A percentile compares a stretch with the other conserved stretches of the same genome.
phyloP scores from a whole-genome alignment of 768 basidiomycete species.

The Mrakia frigida region DNA sequence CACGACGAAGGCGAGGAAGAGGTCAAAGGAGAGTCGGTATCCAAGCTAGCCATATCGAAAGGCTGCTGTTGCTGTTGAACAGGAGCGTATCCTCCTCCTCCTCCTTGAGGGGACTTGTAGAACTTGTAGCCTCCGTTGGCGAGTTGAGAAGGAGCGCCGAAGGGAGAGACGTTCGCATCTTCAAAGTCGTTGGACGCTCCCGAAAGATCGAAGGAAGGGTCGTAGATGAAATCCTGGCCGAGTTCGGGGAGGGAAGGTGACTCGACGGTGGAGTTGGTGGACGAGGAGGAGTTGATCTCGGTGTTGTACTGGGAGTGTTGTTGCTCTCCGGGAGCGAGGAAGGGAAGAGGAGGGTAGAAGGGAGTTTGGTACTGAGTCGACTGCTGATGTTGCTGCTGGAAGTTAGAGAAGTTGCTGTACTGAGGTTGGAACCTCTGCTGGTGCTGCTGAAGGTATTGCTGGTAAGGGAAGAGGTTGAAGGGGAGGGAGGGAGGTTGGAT shows the following conservation, averaged over 20 bases:
- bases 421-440: constrained; percentile 1
- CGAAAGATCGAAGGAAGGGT: not conserved
- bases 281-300: not conserved
- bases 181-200: constrained; percentile 15
- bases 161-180: not conserved
- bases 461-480: constrained; percentile 10
- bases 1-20: constrained; percentile 10
- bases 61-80: constrained; percentile 10
- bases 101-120: not conserved
- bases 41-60: not conserved
- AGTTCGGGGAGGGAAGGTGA: constrained; percentile 16
- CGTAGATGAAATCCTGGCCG: constrained; percentile 1
- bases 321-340: not conserved
- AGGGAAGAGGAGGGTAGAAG: not conserved
- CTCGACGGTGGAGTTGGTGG: constrained; percentile 8
- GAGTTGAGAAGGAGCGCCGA: not conserved
- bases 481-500: not conserved
- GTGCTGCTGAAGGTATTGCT: constrained; percentile 5
- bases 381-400: not conserved
- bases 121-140: not conserved
- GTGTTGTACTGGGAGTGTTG: not conserved
- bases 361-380: not conserved
- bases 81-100: not conserved
- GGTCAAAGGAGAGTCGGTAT: not conserved
- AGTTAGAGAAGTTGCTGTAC: not conserved